Base-by-base conservation (phyloP, 768 basidiomycete genomes). In the Candolleomyces eurysporus region DNA sequence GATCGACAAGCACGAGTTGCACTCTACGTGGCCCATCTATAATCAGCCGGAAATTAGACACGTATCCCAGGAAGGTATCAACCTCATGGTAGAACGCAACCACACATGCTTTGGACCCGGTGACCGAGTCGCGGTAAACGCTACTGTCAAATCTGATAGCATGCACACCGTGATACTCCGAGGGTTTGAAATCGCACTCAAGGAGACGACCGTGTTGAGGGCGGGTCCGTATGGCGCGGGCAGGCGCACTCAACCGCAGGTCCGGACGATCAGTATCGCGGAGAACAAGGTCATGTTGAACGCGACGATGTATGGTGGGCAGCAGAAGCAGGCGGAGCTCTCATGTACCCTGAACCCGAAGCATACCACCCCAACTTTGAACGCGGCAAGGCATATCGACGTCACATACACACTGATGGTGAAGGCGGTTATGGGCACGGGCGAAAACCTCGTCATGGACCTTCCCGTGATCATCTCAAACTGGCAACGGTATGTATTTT, bases 1-100 rank as follows among this genome's bases (percentile, higher is more conserved):
- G 63, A 92, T 97, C 67, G 91, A 93, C 79, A 97, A 96, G 73
- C 94, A 96, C 69, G 95, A 96, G 65, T 78, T 96, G 7, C 94
- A 96, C 68, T 90, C 94, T 4, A 89, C 92, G 1, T 97, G 95
- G 95, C 94, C 95, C 2, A 83, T 96, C 32, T 96, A 94, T 69
- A 84, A 84, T 53, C 90, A 93, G 69, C 83, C 84, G 11, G 91
- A 94, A 67, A 81, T 80, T 39, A 88, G 91, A n/a, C 80, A 83
- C 16, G 74, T 85, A 17, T 67, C 78, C 2, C 84, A 87, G 63
- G 88, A 92, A 3, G 88, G 87, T 30, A 81, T 94, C 17, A 87
- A 82, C 22, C 84, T 97, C 62, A 85, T 82, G 48, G 88, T 94
- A 19, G 86, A 91, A 30, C 88, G 95, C 42, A 79, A 79, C 26